A percentile compares a stretch with the other conserved stretches of the same genome.
These are phyloP conservation scores for Microstegium vimineum DNA, from an alignment of 176 grass and related monocot species.

Conservation along the genomic window DNA sequence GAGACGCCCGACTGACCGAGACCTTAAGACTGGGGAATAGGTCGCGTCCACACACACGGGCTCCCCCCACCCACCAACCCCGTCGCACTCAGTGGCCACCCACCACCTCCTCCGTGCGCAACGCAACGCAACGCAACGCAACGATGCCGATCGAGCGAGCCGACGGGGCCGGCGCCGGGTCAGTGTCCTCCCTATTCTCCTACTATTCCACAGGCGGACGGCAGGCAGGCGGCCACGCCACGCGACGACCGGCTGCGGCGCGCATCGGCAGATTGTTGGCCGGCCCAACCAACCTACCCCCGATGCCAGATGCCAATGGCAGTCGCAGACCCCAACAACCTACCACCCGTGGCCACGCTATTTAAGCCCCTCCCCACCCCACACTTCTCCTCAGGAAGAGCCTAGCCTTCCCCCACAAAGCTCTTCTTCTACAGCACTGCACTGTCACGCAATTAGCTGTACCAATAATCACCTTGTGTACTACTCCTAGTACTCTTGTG, in stretches of 20 bases:
- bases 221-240: constrained; percentile 22
- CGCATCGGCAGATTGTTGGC: not conserved
- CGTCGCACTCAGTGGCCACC: constrained; percentile 15
- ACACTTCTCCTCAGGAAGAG: constrained; percentile 35
- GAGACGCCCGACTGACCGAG: not conserved
- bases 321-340: constrained; percentile 35
- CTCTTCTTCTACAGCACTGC: constrained; percentile 49
- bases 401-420: constrained; percentile 27
- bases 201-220: not conserved
- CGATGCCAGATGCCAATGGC: not conserved
- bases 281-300: constrained; percentile 40
- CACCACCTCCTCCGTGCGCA: not conserved
- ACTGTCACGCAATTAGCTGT: not conserved
- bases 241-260: not conserved
- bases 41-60: constrained; percentile 15
- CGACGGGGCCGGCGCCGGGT: not conserved
- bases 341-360: constrained; percentile 31
- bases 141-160: not conserved
- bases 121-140: not conserved
- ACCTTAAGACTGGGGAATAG: not conserved
- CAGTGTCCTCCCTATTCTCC: not conserved
- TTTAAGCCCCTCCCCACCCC: constrained; percentile 41
- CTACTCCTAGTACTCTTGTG: not conserved
- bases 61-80: constrained; percentile 26
- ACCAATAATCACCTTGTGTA: not conserved